phyloP scores from a whole-genome alignment of 1,284 basidiomycete species.

The Leucoagaricus sp. region DNA sequence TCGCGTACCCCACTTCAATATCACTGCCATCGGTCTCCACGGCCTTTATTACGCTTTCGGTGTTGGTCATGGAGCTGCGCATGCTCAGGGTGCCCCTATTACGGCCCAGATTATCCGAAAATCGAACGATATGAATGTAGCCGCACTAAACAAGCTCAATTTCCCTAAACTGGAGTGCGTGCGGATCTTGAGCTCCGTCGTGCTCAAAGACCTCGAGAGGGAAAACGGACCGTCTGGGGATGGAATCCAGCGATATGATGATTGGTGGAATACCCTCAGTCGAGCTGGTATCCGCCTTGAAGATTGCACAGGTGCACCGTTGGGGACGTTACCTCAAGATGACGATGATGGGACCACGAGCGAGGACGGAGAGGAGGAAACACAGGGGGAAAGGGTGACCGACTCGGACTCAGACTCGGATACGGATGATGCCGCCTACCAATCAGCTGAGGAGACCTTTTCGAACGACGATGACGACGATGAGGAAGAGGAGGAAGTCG shows the following conservation, averaged over 20 bases:
- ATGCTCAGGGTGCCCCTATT: constrained; percentile 43
- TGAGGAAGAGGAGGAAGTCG: constrained; percentile 26
- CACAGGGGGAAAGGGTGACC: constrained; percentile 30
- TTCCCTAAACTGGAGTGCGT: constrained; percentile 64
- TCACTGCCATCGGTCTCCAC: constrained; percentile 67
- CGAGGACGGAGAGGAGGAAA: constrained; percentile 33
- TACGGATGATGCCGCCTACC: constrained; percentile 9
- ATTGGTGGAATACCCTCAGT: constrained; percentile 61
- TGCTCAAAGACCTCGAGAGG: constrained; percentile 59
- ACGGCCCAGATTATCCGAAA: constrained; percentile 48
- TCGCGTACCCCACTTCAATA: constrained; percentile 52
- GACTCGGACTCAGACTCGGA: constrained; percentile 1
- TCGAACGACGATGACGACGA: constrained; percentile 25
- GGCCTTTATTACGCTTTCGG: constrained; percentile 70
- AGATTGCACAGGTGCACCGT: constrained; percentile 62
- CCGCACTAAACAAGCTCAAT: constrained; percentile 50
- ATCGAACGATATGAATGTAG: constrained; percentile 67
- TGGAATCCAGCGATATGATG: constrained; percentile 63
- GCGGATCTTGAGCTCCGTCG: constrained; percentile 52
- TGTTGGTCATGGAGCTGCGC: constrained; percentile 42
- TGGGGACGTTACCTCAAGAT: constrained; percentile 56
- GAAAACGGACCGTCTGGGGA: constrained; percentile 43
- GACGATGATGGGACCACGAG: constrained; percentile 31
- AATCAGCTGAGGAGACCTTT: constrained; percentile 13
- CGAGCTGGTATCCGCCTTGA: constrained; percentile 54